phyloP scores from a whole-genome alignment of 2,329 filamentous ascomycete species.

The Amphichorda felina region DNA sequence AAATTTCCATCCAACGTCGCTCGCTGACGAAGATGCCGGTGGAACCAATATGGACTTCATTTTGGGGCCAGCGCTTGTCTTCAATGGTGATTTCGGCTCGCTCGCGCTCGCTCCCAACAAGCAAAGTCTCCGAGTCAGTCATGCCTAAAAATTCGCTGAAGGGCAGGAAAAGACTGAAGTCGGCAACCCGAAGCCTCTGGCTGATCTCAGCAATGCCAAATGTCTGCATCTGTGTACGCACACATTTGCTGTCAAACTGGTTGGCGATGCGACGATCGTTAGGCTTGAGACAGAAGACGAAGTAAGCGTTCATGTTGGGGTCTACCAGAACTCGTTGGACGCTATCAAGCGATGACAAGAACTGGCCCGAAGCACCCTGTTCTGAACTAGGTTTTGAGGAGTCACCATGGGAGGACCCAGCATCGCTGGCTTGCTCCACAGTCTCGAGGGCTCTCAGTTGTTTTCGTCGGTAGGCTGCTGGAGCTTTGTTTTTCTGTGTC shows the following conservation, averaged over 20 bases:
- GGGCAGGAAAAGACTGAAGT: slow-evolving; percentile 91
- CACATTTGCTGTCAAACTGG: slow-evolving; percentile 98
- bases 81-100: slow-evolving; percentile 87
- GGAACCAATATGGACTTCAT: slow-evolving; percentile 81
- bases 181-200: slow-evolving; percentile 79
- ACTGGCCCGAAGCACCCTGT: slow-evolving; percentile 87
- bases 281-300: slow-evolving; percentile 93
- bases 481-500: slow-evolving; percentile 31
- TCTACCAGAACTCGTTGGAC: slow-evolving; percentile 78
- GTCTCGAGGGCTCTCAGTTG: slow-evolving; percentile 32
- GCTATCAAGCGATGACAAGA: slow-evolving; percentile 78
- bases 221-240: slow-evolving; percentile 85
- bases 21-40: slow-evolving; percentile 96
- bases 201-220: slow-evolving; percentile 97
- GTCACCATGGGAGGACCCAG: slow-evolving; percentile 29
- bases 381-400: slow-evolving; percentile 38
- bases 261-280: slow-evolving; percentile 96
- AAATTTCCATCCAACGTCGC: slow-evolving; percentile 85
- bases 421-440: slow-evolving; percentile 35
- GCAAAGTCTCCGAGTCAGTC: slow-evolving; percentile 68
- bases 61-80: slow-evolving; percentile 81
- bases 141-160: slow-evolving; percentile 92
- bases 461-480: slow-evolving; percentile 19
- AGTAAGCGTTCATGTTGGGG: slow-evolving; percentile 82
- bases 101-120: slow-evolving; percentile 87